Evolutionary conservation across 305 asterid species (phyloP), one percentile per base, ranked within the genome.

Genomic region (Salvia sclarea): DNA sequence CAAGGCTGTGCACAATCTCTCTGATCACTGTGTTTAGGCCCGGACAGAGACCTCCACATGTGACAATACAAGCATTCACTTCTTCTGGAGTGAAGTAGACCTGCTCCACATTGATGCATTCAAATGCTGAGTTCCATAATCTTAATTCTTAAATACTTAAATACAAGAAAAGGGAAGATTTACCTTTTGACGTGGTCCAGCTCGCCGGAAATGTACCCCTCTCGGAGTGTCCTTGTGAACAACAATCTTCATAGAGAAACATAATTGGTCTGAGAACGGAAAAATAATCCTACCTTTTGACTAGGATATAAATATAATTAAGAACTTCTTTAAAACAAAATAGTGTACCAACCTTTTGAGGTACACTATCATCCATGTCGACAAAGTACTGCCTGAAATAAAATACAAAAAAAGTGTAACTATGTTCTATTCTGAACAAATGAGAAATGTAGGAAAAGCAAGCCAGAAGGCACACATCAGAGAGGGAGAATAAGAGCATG

Each of bases 111-210:
- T 57, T 5, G 28, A 68, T 21, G 68, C 33, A 52, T 72, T 76
- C 72, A 54, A 68, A 47, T 25, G 47, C 28, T 35, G 56, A 47
- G 50, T 44, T 61, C 68, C 33, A 52, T 41, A 71, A 50, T 53
- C 63, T 57, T 21, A 61, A 61, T 13, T 44, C 58, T 57, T 21
- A 61, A 61, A 17, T 43, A 54, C 48, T 48, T 67, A 68, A 37
- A 66, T 59, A 59, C 33, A 57, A 44, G 21, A 72, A 37, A 43
- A 47, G 24, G 60, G 31, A 63, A 54, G 22, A 35, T 52, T 44
- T 76, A 91, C 98, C 89, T 80, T 92, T 73, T 92, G 85, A 21
- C 98, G 96, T 37, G 96, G 96, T 74, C 97, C 97, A 73, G 97
- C 97, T 61, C 97, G 86, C 56, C 96, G 89, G 76, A 91, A 89